Evolutionary conservation across 805 yeast species (phyloP).

Genomic region (Zygosaccharomyces kombuchaensis): DNA sequence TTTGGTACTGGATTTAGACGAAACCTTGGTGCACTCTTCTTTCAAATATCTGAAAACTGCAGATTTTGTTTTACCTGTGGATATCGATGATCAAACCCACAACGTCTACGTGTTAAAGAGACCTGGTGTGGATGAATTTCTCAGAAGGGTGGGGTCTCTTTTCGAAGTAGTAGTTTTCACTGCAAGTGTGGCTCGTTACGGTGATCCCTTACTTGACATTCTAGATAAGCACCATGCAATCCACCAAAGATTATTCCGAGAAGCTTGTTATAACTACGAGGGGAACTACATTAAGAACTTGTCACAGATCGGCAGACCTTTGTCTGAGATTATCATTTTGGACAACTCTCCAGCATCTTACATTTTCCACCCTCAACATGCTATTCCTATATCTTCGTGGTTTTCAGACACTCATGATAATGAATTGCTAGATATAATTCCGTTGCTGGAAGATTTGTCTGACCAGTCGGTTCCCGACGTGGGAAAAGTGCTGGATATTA

Average conservation of each 20-base stretch:
- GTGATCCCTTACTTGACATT: constrained; percentile 89
- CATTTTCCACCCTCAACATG: constrained; percentile 95
- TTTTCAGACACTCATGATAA: constrained; percentile 97
- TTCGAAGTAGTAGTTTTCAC: constrained; percentile 97
- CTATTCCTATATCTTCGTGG: constrained; percentile 97
- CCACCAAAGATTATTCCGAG: constrained; percentile 91
- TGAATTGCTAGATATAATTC: constrained; percentile 86
- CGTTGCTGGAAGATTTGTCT: constrained; percentile 83
- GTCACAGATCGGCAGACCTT: constrained; percentile 90
- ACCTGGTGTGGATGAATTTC: constrained; percentile 96
- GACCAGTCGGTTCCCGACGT: constrained; percentile 74
- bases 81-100: constrained; percentile 86
- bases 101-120: constrained; percentile 94
- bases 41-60: constrained; percentile 89
- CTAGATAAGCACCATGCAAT: constrained; percentile 70
- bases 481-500: constrained; percentile 76
- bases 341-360: constrained; percentile 99
- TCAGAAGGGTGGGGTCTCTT: constrained; percentile 74
- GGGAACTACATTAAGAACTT: constrained; percentile 93
- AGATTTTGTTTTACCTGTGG: constrained; percentile 96
- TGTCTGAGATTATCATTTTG: constrained; percentile 77
- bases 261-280: constrained; percentile 87
- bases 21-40: constrained; percentile 92
- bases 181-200: constrained; percentile 91
- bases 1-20: constrained; percentile 87